Evolutionary conservation across 164 flowering plant genomes (phyloP).

Genomic region (Liquidambar formosana): DNA sequence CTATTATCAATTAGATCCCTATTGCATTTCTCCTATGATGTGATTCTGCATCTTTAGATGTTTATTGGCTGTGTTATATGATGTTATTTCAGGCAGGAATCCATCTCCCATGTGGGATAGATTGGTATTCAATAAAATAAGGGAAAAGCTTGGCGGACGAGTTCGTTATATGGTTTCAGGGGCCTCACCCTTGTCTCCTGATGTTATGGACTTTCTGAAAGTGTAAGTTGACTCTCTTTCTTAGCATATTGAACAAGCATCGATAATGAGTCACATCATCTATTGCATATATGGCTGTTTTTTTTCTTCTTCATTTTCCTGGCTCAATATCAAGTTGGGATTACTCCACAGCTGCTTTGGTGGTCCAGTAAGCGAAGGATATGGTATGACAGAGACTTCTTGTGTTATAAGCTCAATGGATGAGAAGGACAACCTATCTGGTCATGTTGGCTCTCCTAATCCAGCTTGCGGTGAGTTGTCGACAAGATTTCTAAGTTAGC

Average conservation of each 20-base stretch:
- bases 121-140: constrained; percentile 93
- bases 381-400: constrained; percentile 98
- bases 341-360: constrained; percentile 78
- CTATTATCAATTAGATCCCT: neutral
- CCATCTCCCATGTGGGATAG: constrained; percentile 96
- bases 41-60: neutral
- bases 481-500: neutral
- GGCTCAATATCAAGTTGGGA: neutral
- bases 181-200: constrained; percentile 97
- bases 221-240: constrained; percentile 59
- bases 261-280: neutral
- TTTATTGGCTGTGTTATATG: neutral
- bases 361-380: constrained; percentile 76
- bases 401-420: constrained; percentile 74
- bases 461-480: constrained; percentile 83
- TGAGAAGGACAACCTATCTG: constrained; percentile 61
- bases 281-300: neutral
- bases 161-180: constrained; percentile 86
- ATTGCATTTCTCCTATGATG: neutral
- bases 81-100: constrained; percentile 55
- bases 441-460: constrained; percentile 96
- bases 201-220: constrained; percentile 88
- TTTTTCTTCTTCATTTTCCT: neutral
- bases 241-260: neutral
- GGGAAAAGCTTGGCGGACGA: constrained; percentile 86